phyloP scores from a whole-genome alignment of 129 eudicot species.

The Helianthus tuberosus region DNA sequence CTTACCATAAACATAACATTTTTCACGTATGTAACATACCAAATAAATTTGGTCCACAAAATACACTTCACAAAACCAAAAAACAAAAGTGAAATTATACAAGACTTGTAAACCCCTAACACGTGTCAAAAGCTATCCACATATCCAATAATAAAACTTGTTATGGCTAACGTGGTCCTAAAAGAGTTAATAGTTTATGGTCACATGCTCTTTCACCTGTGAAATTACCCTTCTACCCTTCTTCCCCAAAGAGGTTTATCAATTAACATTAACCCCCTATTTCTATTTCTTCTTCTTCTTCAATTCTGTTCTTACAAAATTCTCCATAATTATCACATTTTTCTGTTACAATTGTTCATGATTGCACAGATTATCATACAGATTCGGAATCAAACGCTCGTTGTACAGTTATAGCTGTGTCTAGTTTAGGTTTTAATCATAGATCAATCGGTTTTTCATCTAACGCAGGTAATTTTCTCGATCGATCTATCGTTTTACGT shows the following conservation, averaged over 20 bases:
- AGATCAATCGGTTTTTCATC: constrained; percentile 25
- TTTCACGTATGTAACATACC: no score
- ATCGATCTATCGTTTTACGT: constrained; percentile 1
- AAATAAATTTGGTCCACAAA: not conserved
- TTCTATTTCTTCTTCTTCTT: constrained; percentile 16
- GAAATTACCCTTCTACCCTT: constrained; percentile 41
- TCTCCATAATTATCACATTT: constrained; percentile 15
- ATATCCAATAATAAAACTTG: constrained; percentile 39
- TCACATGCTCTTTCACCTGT: constrained; percentile 29
- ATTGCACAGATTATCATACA: constrained; percentile 21
- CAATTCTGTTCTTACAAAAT: constrained; percentile 13
- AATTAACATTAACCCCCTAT: constrained; percentile 21
- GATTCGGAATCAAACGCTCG: constrained; percentile 15
- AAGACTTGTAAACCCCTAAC: constrained; percentile 24
- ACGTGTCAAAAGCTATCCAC: constrained; percentile 50
- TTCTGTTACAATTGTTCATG: not conserved
- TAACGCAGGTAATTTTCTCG: constrained; percentile 28
- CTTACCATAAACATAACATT: no score
- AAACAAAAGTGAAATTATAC: not conserved
- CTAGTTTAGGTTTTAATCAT: constrained; percentile 10
- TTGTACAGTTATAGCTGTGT: constrained; percentile 32
- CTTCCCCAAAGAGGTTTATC: constrained; percentile 36
- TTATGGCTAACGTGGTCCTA: constrained; percentile 45
- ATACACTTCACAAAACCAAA: not conserved
- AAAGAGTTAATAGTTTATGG: constrained; percentile 50